These are phyloP conservation scores for Tylopilus sp. DNA, from an alignment of 768 basidiomycete genomes.

Conservation along the genomic window DNA sequence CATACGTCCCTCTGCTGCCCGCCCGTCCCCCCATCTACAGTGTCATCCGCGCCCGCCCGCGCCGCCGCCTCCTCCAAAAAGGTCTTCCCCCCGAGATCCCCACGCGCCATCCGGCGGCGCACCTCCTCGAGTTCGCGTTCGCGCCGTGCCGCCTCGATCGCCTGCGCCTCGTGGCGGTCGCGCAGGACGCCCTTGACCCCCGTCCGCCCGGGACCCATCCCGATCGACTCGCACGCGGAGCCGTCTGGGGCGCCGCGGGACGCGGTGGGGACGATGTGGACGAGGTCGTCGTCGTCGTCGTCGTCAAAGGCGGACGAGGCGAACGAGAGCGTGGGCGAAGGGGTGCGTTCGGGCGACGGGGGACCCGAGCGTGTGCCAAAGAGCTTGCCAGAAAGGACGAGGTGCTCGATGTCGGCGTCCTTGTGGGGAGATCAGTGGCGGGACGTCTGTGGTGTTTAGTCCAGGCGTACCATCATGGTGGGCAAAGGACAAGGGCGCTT, in stretches of 20 bases:
- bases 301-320: constrained; percentile 36
- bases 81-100: constrained; percentile 63
- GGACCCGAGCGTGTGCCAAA: constrained; percentile 55
- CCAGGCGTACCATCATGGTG: constrained; percentile 14
- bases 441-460: background rate
- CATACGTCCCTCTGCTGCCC: constrained; percentile 47
- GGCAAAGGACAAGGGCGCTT: background rate
- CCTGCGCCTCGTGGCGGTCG: constrained; percentile 68
- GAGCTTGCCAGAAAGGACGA: constrained; percentile 75
- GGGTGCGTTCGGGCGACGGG: constrained; percentile 62
- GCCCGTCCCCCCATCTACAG: no score
- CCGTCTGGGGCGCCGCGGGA: background rate
- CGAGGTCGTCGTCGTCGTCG: background rate
- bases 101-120: constrained; percentile 59
- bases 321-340: constrained; percentile 43
- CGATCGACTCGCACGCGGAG: constrained; percentile 53
- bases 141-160: constrained; percentile 49
- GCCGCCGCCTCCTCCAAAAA: constrained; percentile 68
- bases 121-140: constrained; percentile 51
- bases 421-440: constrained; percentile 12
- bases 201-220: constrained; percentile 83
- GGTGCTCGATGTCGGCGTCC: constrained; percentile 58
- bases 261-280: background rate
- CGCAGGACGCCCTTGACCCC: constrained; percentile 89
- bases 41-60: constrained; percentile 38